A percentile compares a stretch with the other conserved stretches of the same genome.
These are phyloP conservation scores for Stagonosporopsis chrysanthemi DNA, from an alignment of 2,329 filamentous ascomycete genomes.

Conservation along the genomic window DNA sequence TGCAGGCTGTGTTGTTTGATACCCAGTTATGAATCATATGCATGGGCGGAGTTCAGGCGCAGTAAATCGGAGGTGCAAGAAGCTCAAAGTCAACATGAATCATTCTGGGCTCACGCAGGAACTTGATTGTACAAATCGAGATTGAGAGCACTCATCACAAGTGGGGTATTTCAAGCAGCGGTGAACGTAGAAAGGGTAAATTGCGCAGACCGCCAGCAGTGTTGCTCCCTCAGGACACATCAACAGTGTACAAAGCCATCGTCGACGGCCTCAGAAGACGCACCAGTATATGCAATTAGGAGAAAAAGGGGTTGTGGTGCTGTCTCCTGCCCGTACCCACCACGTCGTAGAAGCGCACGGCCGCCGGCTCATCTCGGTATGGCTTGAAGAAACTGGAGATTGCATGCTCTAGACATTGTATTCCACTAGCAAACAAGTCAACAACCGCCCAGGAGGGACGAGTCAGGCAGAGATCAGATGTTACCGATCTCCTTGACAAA, in stretches of 20 bases:
- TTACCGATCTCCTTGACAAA: conserved; percentile 92
- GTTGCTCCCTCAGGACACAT: conserved; percentile 44
- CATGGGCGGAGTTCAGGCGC: conserved; percentile 20
- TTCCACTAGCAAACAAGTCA: conserved; percentile 36
- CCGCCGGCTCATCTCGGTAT: conserved; percentile 30
- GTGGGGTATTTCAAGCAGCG: neutral
- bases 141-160: neutral
- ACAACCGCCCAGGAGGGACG: conserved; percentile 41
- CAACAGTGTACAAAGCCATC: conserved; percentile 42
- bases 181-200: conserved; percentile 13
- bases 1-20: conserved; percentile 6
- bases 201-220: conserved; percentile 24
- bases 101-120: neutral
- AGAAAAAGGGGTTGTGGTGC: conserved; percentile 25
- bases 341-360: conserved; percentile 23
- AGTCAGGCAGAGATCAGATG: conserved; percentile 67
- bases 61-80: neutral
- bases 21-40: conserved; percentile 21
- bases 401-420: conserved; percentile 30
- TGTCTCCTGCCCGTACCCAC: conserved; percentile 27
- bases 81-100: neutral
- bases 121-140: neutral
- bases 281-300: conserved; percentile 38
- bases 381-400: conserved; percentile 18
- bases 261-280: conserved; percentile 33